These are phyloP conservation scores for Epichloe brachyelytri DNA, from an alignment of 2,329 filamentous ascomycete genomes.

Conservation along the genomic window DNA sequence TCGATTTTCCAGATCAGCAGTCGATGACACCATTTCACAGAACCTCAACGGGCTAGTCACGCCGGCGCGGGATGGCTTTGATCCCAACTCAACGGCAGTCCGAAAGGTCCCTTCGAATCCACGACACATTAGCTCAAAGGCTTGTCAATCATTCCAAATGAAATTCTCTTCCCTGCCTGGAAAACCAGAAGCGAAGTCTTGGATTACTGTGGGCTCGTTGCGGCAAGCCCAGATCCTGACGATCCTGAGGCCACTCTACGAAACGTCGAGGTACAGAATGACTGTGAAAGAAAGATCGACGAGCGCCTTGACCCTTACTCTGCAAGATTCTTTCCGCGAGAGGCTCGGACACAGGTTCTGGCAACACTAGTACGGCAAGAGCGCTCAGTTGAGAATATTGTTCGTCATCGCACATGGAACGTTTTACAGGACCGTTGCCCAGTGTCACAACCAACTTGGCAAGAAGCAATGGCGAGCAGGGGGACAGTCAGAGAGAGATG, in stretches of 20 bases:
- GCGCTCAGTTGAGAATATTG: slow-evolving; percentile 62
- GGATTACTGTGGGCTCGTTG: slow-evolving; percentile 79
- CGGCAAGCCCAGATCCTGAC: slow-evolving; percentile 73
- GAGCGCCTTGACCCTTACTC: slow-evolving; percentile 90
- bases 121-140: slow-evolving; percentile 41
- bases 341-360: slow-evolving; percentile 69
- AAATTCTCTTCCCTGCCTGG: slow-evolving; percentile 81
- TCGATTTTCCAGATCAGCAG: slow-evolving; percentile 65
- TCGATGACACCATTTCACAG: slow-evolving; percentile 89
- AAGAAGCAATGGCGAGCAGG: slow-evolving; percentile 51
- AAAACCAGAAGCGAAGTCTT: slow-evolving; percentile 69
- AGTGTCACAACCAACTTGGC: slow-evolving; percentile 44
- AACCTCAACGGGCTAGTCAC: slow-evolving; percentile 83
- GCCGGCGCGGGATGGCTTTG: slow-evolving; percentile 59
- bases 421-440: slow-evolving; percentile 65
- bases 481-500: background rate
- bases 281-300: slow-evolving; percentile 64
- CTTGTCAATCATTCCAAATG: slow-evolving; percentile 64
- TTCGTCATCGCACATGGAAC: slow-evolving; percentile 71
- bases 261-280: slow-evolving; percentile 55
- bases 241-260: slow-evolving; percentile 65
- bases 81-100: slow-evolving; percentile 62
- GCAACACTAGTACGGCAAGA: slow-evolving; percentile 64
- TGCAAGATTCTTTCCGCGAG: slow-evolving; percentile 63
- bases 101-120: slow-evolving; percentile 39